Percentiles rank a stretch among this genome's conserved stretches.
Evolutionary conservation across 1,139 yeast genomes (phyloP).

Genomic region (Protomyces inouyei): DNA sequence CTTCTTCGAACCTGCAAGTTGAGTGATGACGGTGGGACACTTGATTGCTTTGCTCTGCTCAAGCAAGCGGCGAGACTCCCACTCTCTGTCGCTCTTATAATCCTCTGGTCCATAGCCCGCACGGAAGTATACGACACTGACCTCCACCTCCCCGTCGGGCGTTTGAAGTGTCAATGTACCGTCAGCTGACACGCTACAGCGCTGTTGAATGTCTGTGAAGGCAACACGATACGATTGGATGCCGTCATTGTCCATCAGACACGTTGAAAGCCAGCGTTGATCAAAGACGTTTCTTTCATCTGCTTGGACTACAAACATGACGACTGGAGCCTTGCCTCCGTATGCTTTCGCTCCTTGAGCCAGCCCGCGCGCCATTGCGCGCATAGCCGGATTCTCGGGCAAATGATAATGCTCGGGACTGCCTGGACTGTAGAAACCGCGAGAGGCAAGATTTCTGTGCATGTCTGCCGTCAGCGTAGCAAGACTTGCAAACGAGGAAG

Average conservation of each 20-base stretch:
- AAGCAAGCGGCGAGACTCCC: conserved; percentile 69
- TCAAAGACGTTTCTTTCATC: conserved; percentile 85
- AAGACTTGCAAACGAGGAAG: conserved; percentile 91
- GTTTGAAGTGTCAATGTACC: conserved; percentile 36
- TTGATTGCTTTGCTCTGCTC: conserved; percentile 79
- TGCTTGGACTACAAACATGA: conserved; percentile 76
- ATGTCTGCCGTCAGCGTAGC: conserved; percentile 73
- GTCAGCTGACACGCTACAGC: conserved; percentile 44
- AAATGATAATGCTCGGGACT: conserved; percentile 45
- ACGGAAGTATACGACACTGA: conserved; percentile 84
- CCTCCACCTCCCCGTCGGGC: conserved; percentile 43
- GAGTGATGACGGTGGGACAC: conserved; percentile 85
- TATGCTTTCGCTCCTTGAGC: conserved; percentile 51
- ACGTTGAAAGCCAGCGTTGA: conserved; percentile 77
- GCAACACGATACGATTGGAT: conserved; percentile 62
- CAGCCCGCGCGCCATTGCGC: conserved; percentile 62
- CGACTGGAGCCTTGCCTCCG: conserved; percentile 45
- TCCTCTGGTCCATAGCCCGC: conserved; percentile 82
- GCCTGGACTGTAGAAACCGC: conserved; percentile 37
- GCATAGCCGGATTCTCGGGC: conserved; percentile 63
- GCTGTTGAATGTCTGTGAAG: conserved; percentile 51
- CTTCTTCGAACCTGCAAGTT: conserved; percentile 87
- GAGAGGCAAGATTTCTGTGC: conserved; percentile 45
- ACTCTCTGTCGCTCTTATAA: conserved; percentile 56
- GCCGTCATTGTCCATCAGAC: conserved; percentile 53